A percentile compares a stretch with the other conserved stretches of the same genome.
These are phyloP conservation scores for Fusarium concolor DNA, from an alignment of 2,329 filamentous ascomycete genomes.

Conservation along the genomic window DNA sequence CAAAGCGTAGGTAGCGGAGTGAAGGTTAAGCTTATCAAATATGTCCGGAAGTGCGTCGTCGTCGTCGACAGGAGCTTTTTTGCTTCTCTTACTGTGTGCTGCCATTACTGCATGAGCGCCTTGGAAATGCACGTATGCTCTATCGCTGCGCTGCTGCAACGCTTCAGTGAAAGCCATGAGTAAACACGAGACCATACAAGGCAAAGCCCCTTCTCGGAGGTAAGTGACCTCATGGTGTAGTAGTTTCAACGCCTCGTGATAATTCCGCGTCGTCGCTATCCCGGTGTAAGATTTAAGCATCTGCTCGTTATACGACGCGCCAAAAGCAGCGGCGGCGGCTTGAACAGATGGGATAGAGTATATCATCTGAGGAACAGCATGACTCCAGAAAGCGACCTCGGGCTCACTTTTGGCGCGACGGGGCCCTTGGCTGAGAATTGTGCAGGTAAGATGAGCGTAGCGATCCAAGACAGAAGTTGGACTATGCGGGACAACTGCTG, in stretches of 20 bases:
- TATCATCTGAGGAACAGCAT: slow-evolving; percentile 23
- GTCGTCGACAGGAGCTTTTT: not conserved
- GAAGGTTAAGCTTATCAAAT: slow-evolving; percentile 28
- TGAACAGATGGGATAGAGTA: slow-evolving; percentile 19
- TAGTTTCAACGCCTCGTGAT: slow-evolving; percentile 8
- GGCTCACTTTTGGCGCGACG: slow-evolving; percentile 10
- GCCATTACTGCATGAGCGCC: slow-evolving; percentile 20
- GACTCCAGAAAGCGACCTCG: slow-evolving; percentile 21
- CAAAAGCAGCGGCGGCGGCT: slow-evolving; percentile 22
- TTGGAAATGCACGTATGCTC: slow-evolving; percentile 20
- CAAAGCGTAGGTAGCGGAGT: slow-evolving; percentile 19
- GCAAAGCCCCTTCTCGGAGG: not conserved
- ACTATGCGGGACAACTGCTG: not conserved
- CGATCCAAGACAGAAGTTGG: not conserved
- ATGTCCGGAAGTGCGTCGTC: not conserved
- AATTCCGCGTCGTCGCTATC: not conserved
- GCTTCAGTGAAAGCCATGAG: slow-evolving; percentile 20
- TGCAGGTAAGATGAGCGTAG: slow-evolving; percentile 18
- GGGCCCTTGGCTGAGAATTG: slow-evolving; percentile 14
- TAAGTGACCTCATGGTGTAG: slow-evolving; percentile 8
- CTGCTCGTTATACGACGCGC: slow-evolving; percentile 23
- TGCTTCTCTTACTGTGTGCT: not conserved
- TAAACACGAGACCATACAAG: slow-evolving; percentile 18
- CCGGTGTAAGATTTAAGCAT: not conserved
- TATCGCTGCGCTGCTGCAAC: slow-evolving; percentile 21